These are phyloP conservation scores for Petunia secreta DNA, from an alignment of 257 asterid species.

Conservation along the genomic window DNA sequence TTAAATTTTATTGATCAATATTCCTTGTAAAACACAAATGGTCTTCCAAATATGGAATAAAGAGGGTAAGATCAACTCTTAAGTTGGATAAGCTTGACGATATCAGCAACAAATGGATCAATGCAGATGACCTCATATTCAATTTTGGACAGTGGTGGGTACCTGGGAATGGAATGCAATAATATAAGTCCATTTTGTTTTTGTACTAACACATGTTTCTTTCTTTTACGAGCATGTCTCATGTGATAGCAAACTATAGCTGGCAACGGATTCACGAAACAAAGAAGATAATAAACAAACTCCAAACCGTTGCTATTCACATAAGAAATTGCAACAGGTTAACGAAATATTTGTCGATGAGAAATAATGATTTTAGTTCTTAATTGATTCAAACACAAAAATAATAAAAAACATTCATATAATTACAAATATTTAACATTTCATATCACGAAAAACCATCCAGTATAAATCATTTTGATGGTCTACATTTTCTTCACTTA, in stretches of 20 bases:
- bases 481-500: too few species aligned
- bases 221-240: background rate
- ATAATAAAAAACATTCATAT: too few species aligned
- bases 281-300: too few species aligned
- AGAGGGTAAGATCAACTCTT: slow-evolving; percentile 65
- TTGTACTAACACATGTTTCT: background rate
- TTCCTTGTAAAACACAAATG: slow-evolving; percentile 73
- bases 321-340: too few species aligned
- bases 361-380: too few species aligned
- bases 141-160: slow-evolving; percentile 92
- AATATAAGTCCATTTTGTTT: slow-evolving; percentile 38
- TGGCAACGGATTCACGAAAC: background rate
- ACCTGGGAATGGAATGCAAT: slow-evolving; percentile 60
- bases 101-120: slow-evolving; percentile 66
- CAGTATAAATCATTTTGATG: too few species aligned
- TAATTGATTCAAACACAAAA: too few species aligned
- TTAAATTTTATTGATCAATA: slow-evolving; percentile 73
- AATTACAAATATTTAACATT: too few species aligned
- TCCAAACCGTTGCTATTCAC: too few species aligned
- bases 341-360: too few species aligned
- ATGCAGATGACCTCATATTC: slow-evolving; percentile 68
- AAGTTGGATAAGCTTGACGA: slow-evolving; percentile 62
- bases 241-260: background rate
- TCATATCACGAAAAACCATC: too few species aligned
- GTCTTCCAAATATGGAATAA: slow-evolving; percentile 62